These are phyloP conservation scores for Colletotrichum echinochloae DNA, from an alignment of 2,329 filamentous ascomycete species.

Conservation along the genomic window DNA sequence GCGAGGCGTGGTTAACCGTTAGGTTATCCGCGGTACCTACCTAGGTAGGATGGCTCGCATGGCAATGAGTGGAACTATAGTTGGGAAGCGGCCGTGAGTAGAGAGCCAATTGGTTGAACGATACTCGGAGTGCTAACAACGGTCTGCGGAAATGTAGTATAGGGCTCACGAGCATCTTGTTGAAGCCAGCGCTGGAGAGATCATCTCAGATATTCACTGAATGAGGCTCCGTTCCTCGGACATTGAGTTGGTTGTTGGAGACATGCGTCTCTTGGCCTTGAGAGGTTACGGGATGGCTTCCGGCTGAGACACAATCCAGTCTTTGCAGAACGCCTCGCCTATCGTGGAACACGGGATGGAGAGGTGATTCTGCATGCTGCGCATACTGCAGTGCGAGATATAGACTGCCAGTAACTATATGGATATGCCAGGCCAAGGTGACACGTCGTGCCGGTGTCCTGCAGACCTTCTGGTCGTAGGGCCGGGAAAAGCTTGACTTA, in stretches of 20 bases:
- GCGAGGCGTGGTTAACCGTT: neutral
- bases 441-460: slow-evolving; percentile 21
- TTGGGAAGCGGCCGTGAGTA: slow-evolving; percentile 10
- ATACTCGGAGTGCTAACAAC: slow-evolving; percentile 15
- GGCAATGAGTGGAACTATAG: slow-evolving; percentile 15
- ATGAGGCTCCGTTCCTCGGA: neutral
- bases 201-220: neutral
- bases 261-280: neutral
- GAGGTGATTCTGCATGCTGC: slow-evolving; percentile 10
- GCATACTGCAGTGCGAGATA: neutral
- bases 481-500: slow-evolving; percentile 13
- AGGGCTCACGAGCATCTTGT: neutral
- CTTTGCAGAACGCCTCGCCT: slow-evolving; percentile 12
- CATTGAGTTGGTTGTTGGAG: neutral
- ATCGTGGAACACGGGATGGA: slow-evolving; percentile 22
- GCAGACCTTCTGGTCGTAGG: slow-evolving; percentile 22
- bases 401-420: neutral
- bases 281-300: neutral
- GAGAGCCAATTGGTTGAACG: slow-evolving; percentile 3
- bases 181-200: neutral
- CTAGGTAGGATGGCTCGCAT: slow-evolving; percentile 24
- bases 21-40: too few species aligned
- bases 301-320: neutral
- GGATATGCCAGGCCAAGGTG: neutral
- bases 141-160: neutral